Conservation (phyloP, 192 early-diverging fungal genomes). For the Kickxella alabastrina region DNA sequence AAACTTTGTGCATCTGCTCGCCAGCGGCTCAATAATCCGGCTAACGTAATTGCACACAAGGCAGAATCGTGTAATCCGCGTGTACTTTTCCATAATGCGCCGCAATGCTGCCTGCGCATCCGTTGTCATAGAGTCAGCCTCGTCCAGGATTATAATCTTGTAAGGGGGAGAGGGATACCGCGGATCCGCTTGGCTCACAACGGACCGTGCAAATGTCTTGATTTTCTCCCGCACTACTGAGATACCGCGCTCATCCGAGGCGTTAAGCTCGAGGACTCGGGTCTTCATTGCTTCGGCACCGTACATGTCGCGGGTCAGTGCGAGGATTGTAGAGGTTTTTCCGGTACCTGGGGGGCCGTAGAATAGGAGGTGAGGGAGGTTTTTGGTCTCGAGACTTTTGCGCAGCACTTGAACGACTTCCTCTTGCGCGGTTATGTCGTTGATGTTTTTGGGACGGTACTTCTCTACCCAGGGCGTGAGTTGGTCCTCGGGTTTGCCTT, state of each 20-base stretch:
- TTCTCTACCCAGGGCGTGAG: conserved; percentile 86
- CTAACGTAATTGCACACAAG: conserved; percentile 62
- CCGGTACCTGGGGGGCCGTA: conserved; percentile 98
- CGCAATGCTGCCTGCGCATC: conserved; percentile 93
- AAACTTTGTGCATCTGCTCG: conserved; percentile 93
- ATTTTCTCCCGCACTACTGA: conserved; percentile 87
- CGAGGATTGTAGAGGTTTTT: conserved; percentile 94
- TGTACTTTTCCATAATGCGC: conserved; percentile 93
- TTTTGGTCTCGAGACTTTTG: conserved; percentile 81
- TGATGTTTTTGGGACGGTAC: conserved; percentile 86
- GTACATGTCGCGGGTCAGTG: conserved; percentile 62
- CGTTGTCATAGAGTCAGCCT: conserved; percentile 94
- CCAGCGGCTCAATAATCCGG: conserved; percentile 90
- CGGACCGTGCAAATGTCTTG: conserved; percentile 85
- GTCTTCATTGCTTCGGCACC: conserved; percentile 74
- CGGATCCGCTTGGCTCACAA: conserved; percentile 50
- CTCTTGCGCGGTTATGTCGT: conserved; percentile 86
- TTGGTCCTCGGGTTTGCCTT: conserved; percentile 3
- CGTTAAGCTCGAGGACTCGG: conserved; percentile 91
- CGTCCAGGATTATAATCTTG: conserved; percentile 95
- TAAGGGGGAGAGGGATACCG: conserved; percentile 71
- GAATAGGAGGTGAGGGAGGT: conserved; percentile 93
- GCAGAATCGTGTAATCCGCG: conserved; percentile 89
- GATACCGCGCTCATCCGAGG: conserved; percentile 97
- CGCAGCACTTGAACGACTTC: conserved; percentile 80